Evolutionary conservation across 768 basidiomycete genomes (phyloP), one percentile per base, ranked within the genome.

Genomic region (Tephrocybe sp.): DNA sequence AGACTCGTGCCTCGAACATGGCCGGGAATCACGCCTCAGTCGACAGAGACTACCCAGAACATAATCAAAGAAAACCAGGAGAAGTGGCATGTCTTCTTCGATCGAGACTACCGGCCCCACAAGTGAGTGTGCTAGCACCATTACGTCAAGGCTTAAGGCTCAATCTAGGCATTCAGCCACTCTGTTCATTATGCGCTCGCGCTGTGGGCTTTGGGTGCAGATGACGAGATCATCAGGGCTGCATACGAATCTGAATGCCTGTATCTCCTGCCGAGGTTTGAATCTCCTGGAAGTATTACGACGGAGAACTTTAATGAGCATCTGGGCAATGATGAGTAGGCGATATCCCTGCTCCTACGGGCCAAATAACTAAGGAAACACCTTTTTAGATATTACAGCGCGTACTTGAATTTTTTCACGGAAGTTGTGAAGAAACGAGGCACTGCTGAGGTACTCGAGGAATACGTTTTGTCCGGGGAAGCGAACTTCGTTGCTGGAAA

Each of bases 301-400:
- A 59, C 59, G 5, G 58, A 69, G n/a, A 85, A 79, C 53, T 72
- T 83, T 52, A 62, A 64, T 40, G 70, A 77, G 4, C 77, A 84
- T 57, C 68, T 87, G 5, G 84, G 78, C 0, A 75, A 85, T 42
- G 73, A 72, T 35, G 64, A 67, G 81, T 84, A 58, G 13, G 76
- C 60, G n/a, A 23, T 17, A 26, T 26, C 7, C 4, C 26, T 7
- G 26, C 11, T 8, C 9, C 12, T 5, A 2, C 11, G 26, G 4
- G 26, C 26, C 7, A 26, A 26, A 26, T 26, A 26, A 26, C 26
- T 26, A 26, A 26, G 7, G 26, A 26, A 26, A 26, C 26, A 35
- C 8, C 22, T 17, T 39, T n/a, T 3, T 7, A 84, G 84, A 14
- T 85, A 73, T 58, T 85, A 83, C 53, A 62, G 70, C n/a, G 68